A percentile compares a stretch with the other conserved stretches of the same genome.
phyloP scores from a whole-genome alignment of 441 rosid species.

The Gossypium gossypioides region DNA sequence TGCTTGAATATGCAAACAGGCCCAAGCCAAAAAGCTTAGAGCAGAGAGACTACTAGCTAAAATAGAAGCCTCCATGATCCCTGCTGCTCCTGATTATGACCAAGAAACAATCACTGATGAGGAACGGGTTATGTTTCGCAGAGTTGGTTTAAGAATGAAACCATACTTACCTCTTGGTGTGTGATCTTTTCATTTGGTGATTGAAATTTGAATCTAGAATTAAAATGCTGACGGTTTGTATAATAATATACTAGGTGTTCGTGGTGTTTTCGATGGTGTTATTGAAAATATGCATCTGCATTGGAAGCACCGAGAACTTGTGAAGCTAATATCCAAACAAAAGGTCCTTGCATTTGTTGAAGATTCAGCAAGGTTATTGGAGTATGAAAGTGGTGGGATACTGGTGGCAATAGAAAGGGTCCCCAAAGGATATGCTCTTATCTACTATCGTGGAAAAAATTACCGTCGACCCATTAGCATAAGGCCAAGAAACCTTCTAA shows the following conservation, averaged over 20 bases:
- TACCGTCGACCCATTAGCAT: constrained; percentile 72
- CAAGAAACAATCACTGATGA: constrained; percentile 91
- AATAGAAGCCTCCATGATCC: constrained; percentile 86
- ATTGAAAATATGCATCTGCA: constrained; percentile 97
- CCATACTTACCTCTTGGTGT: constrained; percentile 83
- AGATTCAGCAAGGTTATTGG: constrained; percentile 77
- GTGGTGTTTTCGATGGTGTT: constrained; percentile 93
- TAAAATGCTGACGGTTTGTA: constrained; percentile 13
- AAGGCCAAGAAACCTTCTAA: constrained; percentile 86
- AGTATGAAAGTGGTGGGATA: constrained; percentile 89
- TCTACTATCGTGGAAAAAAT: constrained; percentile 90
- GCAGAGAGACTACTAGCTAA: constrained; percentile 79
- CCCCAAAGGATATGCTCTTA: constrained; percentile 78
- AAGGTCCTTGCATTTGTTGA: constrained; percentile 81
- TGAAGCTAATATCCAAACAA: constrained; percentile 83
- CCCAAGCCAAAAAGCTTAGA: constrained; percentile 76
- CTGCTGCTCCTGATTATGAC: constrained; percentile 91
- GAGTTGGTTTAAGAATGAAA: constrained; percentile 88
- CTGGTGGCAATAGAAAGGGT: constrained; percentile 82
- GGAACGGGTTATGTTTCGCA: constrained; percentile 76
- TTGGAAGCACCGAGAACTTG: constrained; percentile 94
- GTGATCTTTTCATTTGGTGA: constrained; percentile 20
- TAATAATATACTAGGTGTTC: constrained; percentile 51
- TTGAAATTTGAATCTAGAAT: constrained; percentile 1
- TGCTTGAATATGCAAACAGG: constrained; percentile 40